Conservation (phyloP, 176 grass and related monocot species). For the Triticum dicoccoides region DNA sequence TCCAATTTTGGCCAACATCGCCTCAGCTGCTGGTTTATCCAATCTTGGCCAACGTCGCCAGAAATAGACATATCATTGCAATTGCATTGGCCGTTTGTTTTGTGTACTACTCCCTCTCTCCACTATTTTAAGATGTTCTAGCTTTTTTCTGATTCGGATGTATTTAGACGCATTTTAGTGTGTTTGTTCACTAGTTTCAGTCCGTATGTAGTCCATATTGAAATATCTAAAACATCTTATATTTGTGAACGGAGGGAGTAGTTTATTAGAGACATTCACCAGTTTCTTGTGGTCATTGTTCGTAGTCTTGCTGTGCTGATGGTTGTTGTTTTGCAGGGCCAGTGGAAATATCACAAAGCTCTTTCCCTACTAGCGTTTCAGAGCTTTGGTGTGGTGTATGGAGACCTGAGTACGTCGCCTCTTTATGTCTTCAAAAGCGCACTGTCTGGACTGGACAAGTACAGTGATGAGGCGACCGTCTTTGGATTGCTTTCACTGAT, state of each 20-base stretch:
- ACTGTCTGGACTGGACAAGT: conserved; percentile 34
- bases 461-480: conserved; percentile 46
- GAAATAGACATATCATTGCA: neutral
- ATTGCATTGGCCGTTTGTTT: neutral
- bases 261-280: neutral
- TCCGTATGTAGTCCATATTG: no score
- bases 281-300: neutral
- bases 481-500: conserved; percentile 66
- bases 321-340: conserved; percentile 31
- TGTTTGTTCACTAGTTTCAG: no score
- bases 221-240: no score
- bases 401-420: conserved; percentile 61
- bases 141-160: no score
- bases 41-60: neutral
- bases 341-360: conserved; percentile 45
- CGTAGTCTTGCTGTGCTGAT: neutral
- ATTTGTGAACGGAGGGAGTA: neutral
- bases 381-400: conserved; percentile 78
- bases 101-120: neutral
- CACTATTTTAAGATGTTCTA: no score
- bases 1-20: neutral
- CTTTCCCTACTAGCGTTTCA: conserved; percentile 58
- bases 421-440: conserved; percentile 57
- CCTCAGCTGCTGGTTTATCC: no score
- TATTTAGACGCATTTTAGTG: no score